A percentile compares a stretch with the other conserved stretches of the same genome.
Conservation (phyloP, 768 basidiomycete genomes). For the Rossbeevera mucosa region DNA sequence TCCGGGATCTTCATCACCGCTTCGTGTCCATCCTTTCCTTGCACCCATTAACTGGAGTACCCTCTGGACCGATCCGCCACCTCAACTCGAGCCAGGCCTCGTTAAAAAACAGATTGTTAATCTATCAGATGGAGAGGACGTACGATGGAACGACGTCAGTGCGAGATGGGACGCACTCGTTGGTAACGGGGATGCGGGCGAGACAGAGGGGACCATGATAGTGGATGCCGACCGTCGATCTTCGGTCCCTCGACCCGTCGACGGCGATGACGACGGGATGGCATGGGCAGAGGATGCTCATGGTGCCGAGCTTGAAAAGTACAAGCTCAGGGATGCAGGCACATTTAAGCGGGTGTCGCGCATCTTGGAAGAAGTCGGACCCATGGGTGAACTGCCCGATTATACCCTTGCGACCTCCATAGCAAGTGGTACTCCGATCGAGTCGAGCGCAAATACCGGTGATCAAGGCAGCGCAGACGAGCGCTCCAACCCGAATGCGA, state of each 20-base stretch:
- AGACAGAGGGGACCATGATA: slow-evolving; percentile 7
- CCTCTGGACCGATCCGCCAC: slow-evolving; percentile 62
- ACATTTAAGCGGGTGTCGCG: slow-evolving; percentile 21
- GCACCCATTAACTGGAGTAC: slow-evolving; percentile 52
- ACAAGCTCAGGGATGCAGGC: slow-evolving; percentile 11
- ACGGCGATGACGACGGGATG: slow-evolving; percentile 36
- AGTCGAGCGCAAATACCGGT: background rate
- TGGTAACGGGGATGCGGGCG: slow-evolving; percentile 21
- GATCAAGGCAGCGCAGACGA: background rate
- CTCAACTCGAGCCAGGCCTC: slow-evolving; percentile 54
- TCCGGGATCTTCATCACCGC: slow-evolving; percentile 36
- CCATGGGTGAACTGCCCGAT: slow-evolving; percentile 39
- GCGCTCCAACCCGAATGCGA: background rate
- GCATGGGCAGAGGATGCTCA: slow-evolving; percentile 50
- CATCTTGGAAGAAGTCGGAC: slow-evolving; percentile 38
- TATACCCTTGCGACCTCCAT: slow-evolving; percentile 15
- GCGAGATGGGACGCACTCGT: slow-evolving; percentile 51
- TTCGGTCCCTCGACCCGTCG: background rate
- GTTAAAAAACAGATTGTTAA: slow-evolving; percentile 37
- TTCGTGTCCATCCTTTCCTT: slow-evolving; percentile 64
- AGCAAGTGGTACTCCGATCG: background rate
- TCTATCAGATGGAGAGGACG: slow-evolving; percentile 24
- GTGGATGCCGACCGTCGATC: background rate
- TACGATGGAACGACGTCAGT: slow-evolving; percentile 50
- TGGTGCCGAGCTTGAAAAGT: slow-evolving; percentile 29